Evolutionary conservation across 106 monocot species (phyloP).

Genomic region (Dendrobium chrysotoxum): DNA sequence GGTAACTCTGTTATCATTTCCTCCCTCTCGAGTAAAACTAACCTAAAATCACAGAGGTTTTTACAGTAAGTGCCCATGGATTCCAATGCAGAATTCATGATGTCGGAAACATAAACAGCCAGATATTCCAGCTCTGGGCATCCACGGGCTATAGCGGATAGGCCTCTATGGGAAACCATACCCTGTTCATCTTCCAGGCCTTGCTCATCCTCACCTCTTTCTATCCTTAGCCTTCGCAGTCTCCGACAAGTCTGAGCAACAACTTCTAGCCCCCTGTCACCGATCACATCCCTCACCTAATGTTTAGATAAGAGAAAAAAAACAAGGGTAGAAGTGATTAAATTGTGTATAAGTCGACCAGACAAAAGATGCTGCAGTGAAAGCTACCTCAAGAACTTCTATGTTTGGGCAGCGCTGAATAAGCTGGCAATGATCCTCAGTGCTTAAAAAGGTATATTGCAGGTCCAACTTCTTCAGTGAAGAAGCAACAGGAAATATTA

Average conservation of each 20-base stretch:
- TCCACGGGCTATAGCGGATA: slow-evolving; percentile 60
- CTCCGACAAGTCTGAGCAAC: slow-evolving; percentile 64
- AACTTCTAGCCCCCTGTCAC: slow-evolving; percentile 75
- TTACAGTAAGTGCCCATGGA: slow-evolving; percentile 53
- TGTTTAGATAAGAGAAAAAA: background rate
- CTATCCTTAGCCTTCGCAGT: slow-evolving; percentile 71
- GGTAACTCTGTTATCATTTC: slow-evolving; percentile 65
- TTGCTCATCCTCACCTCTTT: slow-evolving; percentile 82
- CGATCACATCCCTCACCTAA: slow-evolving; percentile 84
- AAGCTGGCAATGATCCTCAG: slow-evolving; percentile 90
- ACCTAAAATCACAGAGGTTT: slow-evolving; percentile 66
- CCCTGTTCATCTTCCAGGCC: slow-evolving; percentile 90
- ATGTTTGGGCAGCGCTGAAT: slow-evolving; percentile 83
- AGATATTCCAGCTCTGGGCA: slow-evolving; percentile 76
- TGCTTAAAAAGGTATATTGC: slow-evolving; percentile 75
- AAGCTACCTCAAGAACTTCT: slow-evolving; percentile 78
- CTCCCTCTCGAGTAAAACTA: slow-evolving; percentile 68
- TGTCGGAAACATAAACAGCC: slow-evolving; percentile 84
- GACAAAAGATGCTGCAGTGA: background rate
- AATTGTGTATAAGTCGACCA: background rate
- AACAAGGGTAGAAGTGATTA: background rate
- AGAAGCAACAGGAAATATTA: slow-evolving; percentile 65
- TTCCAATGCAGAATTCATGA: slow-evolving; percentile 66
- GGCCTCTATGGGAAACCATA: slow-evolving; percentile 66
- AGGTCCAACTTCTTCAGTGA: slow-evolving; percentile 86